Evolutionary conservation across 305 asterid genomes (phyloP).

Genomic region (Fraxinus angustifolia): DNA sequence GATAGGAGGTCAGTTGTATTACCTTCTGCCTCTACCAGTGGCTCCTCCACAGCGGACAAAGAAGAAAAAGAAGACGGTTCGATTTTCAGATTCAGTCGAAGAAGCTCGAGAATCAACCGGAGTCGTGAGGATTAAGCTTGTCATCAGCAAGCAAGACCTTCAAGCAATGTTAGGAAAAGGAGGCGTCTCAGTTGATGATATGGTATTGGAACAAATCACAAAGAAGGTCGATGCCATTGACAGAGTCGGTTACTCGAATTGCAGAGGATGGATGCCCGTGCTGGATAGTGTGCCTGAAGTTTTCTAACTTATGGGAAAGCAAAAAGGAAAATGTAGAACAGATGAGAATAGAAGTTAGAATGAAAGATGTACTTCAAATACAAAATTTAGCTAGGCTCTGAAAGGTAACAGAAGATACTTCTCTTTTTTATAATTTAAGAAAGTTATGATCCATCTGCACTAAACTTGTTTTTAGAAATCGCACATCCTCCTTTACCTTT

Average conservation of each 20-base stretch:
- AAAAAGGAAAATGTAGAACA: neutral
- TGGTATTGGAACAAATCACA: slow-evolving; percentile 21
- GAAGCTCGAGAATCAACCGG: slow-evolving; percentile 19
- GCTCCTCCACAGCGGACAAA: slow-evolving; percentile 18
- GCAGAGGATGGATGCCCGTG: slow-evolving; percentile 29
- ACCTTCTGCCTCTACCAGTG: slow-evolving; percentile 50
- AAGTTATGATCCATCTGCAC: neutral
- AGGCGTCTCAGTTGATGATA: slow-evolving; percentile 32
- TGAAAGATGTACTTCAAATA: slow-evolving; percentile 14
- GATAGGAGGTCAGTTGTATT: slow-evolving; percentile 48
- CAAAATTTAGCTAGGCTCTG: slow-evolving; percentile 1
- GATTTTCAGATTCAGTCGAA: slow-evolving; percentile 38
- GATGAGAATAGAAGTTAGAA: neutral
- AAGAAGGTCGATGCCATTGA: slow-evolving; percentile 11
- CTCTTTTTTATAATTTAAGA: slow-evolving; percentile 14
- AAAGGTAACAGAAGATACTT: slow-evolving; percentile 14
- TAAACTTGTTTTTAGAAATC: neutral
- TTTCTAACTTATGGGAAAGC: slow-evolving; percentile 12
- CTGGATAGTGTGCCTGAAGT: slow-evolving; percentile 37
- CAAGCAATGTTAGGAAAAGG: slow-evolving; percentile 45
- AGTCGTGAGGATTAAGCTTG: slow-evolving; percentile 58
- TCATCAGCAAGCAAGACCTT: slow-evolving; percentile 66
- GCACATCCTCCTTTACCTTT: neutral
- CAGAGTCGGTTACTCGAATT: neutral
- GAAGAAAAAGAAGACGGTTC: slow-evolving; percentile 39